phyloP scores from a whole-genome alignment of 805 yeast genomes.

The Yamadazyma endophytica region DNA sequence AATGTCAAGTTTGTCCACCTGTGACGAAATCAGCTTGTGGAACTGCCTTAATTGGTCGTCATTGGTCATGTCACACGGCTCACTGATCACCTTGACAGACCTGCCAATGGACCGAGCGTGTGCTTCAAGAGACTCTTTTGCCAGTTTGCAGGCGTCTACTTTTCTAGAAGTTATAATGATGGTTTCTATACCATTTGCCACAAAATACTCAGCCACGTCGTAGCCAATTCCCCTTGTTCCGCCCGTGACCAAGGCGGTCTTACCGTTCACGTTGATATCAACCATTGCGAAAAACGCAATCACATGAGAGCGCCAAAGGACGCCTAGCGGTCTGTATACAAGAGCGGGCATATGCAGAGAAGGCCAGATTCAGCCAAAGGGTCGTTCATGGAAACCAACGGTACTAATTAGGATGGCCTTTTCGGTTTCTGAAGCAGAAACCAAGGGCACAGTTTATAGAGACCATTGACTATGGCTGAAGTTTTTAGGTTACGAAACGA shows the following conservation, averaged over 20 bases:
- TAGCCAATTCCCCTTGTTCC: slow-evolving; percentile 68
- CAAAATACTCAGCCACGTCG: slow-evolving; percentile 53
- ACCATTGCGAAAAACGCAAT: slow-evolving; percentile 22
- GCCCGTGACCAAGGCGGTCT: slow-evolving; percentile 61
- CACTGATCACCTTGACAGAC: slow-evolving; percentile 26
- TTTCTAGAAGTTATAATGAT: slow-evolving; percentile 60
- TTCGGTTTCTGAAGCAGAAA: too few relatives aligned
- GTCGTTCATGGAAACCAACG: too few relatives aligned
- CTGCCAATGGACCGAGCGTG: slow-evolving; percentile 19
- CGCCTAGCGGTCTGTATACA: too few relatives aligned
- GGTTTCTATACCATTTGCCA: slow-evolving; percentile 50
- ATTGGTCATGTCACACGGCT: slow-evolving; percentile 50
- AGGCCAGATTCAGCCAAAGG: too few relatives aligned
- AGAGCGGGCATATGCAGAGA: too few relatives aligned
- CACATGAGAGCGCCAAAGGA: too few relatives aligned
- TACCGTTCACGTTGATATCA: slow-evolving; percentile 43
- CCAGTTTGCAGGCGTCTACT: slow-evolving; percentile 48
- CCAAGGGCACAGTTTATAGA: too few relatives aligned
- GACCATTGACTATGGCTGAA: too few relatives aligned
- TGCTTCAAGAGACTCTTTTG: slow-evolving; percentile 31
- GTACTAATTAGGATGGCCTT: too few relatives aligned
- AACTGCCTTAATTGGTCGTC: slow-evolving; percentile 44
- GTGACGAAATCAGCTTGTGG: slow-evolving; percentile 25
- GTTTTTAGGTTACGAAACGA: too few relatives aligned
- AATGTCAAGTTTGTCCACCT: slow-evolving; percentile 47